These are phyloP conservation scores for Globisporangium paddicum DNA, from an alignment of 352 stramenopile genomes.

Conservation along the genomic window DNA sequence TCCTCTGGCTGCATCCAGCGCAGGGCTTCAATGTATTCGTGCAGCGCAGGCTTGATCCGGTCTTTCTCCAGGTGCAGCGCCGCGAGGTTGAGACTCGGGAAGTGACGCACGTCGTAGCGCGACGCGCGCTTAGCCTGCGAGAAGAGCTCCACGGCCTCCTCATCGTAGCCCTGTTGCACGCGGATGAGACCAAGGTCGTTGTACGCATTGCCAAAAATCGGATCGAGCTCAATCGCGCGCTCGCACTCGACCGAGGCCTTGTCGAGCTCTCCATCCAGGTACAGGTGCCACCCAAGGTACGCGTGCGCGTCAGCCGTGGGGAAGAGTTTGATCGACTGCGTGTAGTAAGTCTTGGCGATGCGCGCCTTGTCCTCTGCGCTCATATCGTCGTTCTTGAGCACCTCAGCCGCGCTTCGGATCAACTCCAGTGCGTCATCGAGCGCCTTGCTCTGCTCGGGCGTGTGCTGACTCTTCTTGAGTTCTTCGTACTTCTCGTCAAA, in stretches of 20 bases:
- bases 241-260: conserved; percentile 48
- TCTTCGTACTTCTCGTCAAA: conserved; percentile 54
- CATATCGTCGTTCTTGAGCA: conserved; percentile 42
- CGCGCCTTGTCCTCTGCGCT: conserved; percentile 38
- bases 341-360: conserved; percentile 64
- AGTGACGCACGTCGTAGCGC: conserved; percentile 67
- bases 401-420: conserved; percentile 38
- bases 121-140: conserved; percentile 51
- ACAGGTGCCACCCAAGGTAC: conserved; percentile 65
- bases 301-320: conserved; percentile 64
- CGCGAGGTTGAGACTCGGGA: conserved; percentile 61
- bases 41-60: conserved; percentile 52
- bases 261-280: conserved; percentile 55
- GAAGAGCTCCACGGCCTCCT: conserved; percentile 56
- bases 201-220: conserved; percentile 63
- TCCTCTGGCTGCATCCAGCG: conserved; percentile 63
- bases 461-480: conserved; percentile 26
- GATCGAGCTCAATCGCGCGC: conserved; percentile 61
- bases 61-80: conserved; percentile 59
- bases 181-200: conserved; percentile 70
- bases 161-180: conserved; percentile 47
- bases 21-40: conserved; percentile 74
- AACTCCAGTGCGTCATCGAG: conserved; percentile 50
- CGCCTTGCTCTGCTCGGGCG: conserved; percentile 18
- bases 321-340: conserved; percentile 58